Conservation (phyloP, 108 stramenopile species). For the Pinguiococcus pyrenoidosus region DNA sequence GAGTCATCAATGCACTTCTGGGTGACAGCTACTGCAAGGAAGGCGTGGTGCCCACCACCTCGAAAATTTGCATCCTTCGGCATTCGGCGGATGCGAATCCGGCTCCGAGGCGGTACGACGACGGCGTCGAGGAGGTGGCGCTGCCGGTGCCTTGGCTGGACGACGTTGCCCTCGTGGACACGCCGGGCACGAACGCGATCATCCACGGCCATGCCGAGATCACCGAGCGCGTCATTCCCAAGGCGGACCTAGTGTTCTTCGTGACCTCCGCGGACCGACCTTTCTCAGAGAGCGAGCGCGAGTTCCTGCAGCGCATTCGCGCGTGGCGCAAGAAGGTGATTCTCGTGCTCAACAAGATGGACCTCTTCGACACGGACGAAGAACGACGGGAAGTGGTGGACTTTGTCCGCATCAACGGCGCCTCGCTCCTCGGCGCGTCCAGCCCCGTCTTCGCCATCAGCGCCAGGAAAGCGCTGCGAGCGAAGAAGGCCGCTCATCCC, state of each 20-base stretch:
- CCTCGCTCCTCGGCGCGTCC: conserved; percentile 53
- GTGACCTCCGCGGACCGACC: conserved; percentile 68
- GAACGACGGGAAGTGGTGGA: too few species aligned
- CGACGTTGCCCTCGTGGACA: conserved; percentile 63
- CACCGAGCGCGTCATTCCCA: conserved; percentile 51
- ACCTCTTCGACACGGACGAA: conserved; percentile 49
- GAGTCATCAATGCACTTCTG: too few species aligned
- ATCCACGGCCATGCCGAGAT: conserved; percentile 52
- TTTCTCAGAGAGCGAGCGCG: conserved; percentile 55
- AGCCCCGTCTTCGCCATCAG: conserved; percentile 59
- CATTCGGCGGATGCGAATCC: too few species aligned
- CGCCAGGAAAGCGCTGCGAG: conserved; percentile 50
- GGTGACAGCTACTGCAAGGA: too few species aligned
- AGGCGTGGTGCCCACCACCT: too few species aligned
- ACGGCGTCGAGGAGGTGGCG: too few species aligned
- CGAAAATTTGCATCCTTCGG: too few species aligned
- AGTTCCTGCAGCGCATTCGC: conserved; percentile 46
- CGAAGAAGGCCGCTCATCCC: conserved; percentile 32
- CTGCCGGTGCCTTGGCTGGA: too few species aligned
- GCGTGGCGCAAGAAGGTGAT: conserved; percentile 55
- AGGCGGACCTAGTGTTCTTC: conserved; percentile 66
- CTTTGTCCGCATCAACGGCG: conserved; percentile 56
- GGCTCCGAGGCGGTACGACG: too few species aligned
- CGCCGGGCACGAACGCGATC: conserved; percentile 67
- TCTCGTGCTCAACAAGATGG: conserved; percentile 68